phyloP scores from a whole-genome alignment of 257 asterid genomes.

The Nemophila menziesii region DNA sequence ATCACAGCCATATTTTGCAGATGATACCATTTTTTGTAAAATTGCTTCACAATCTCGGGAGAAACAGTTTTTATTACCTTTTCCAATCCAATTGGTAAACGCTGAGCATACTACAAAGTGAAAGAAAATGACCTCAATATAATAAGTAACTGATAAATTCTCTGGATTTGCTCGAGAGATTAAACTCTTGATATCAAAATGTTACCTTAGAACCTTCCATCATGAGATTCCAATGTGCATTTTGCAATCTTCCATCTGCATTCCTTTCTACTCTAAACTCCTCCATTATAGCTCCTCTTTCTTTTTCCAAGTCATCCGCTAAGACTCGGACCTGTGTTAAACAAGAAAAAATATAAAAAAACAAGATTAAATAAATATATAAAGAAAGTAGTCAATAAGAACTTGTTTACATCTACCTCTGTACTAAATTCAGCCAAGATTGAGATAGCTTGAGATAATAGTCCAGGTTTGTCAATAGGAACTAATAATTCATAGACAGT shows the following conservation, averaged over 20 bases:
- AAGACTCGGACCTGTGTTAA: conserved; percentile 63
- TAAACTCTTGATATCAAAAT: background rate
- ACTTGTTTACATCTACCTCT: conserved; percentile 46
- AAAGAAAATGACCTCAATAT: conserved; percentile 6
- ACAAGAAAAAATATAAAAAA: conserved; percentile 10
- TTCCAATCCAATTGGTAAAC: conserved; percentile 80
- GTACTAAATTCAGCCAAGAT: conserved; percentile 88
- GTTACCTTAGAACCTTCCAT: conserved; percentile 93
- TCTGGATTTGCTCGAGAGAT: background rate
- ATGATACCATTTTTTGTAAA: conserved; percentile 80
- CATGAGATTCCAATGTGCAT: conserved; percentile 87
- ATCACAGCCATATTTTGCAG: conserved; percentile 86
- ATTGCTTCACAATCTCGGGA: conserved; percentile 62
- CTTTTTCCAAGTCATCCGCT: conserved; percentile 71
- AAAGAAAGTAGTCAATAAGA: conserved; percentile 9
- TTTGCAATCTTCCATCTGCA: conserved; percentile 96
- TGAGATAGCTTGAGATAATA: conserved; percentile 77
- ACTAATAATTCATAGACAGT: conserved; percentile 87
- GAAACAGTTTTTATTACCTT: conserved; percentile 76
- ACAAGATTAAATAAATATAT: background rate
- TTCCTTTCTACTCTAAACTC: conserved; percentile 80
- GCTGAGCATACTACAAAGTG: conserved; percentile 72
- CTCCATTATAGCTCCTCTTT: conserved; percentile 95
- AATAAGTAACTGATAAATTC: background rate
- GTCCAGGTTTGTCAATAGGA: conserved; percentile 87